Evolutionary conservation across 768 basidiomycete genomes (phyloP).

Genomic region (Gloeophyllum trabeum): DNA sequence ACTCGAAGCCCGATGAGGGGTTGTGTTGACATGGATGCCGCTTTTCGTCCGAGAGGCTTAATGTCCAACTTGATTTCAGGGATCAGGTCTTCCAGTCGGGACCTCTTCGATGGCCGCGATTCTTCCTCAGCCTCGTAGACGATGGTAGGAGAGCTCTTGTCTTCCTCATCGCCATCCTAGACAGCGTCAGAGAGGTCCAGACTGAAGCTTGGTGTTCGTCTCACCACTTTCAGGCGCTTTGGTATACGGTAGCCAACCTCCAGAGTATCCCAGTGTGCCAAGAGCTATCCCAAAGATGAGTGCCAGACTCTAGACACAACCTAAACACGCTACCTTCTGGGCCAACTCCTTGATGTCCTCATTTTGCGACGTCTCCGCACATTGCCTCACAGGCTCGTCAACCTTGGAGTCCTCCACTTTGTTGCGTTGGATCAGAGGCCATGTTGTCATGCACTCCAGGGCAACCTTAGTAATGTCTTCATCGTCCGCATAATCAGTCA

Average conservation of each 20-base stretch:
- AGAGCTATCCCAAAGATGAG: constrained; percentile 33
- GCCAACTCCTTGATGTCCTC: constrained; percentile 46
- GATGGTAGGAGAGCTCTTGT: constrained; percentile 2
- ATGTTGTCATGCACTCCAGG: constrained; percentile 55
- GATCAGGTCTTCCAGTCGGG: constrained; percentile 8
- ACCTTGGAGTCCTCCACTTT: constrained; percentile 78
- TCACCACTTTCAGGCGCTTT: constrained; percentile 41
- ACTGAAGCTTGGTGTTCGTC: too few species aligned
- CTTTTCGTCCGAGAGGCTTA: constrained; percentile 14
- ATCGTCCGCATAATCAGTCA: constrained; percentile 69
- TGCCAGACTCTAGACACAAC: background rate
- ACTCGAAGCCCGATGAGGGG: too few species aligned
- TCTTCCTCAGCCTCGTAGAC: constrained; percentile 2
- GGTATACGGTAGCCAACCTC: constrained; percentile 82
- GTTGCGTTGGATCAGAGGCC: constrained; percentile 81
- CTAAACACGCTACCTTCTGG: constrained; percentile 34
- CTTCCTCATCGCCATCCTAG: constrained; percentile 16
- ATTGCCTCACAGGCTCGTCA: constrained; percentile 46
- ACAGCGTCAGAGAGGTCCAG: background rate
- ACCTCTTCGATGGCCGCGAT: constrained; percentile 12
- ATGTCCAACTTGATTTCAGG: constrained; percentile 9
- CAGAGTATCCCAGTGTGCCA: constrained; percentile 72
- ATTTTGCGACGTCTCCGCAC: constrained; percentile 38
- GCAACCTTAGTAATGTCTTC: constrained; percentile 59
- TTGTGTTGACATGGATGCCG: background rate